These are phyloP conservation scores for Podospora appendiculata DNA, from an alignment of 495 filamentous ascomycete species.

Conservation along the genomic window DNA sequence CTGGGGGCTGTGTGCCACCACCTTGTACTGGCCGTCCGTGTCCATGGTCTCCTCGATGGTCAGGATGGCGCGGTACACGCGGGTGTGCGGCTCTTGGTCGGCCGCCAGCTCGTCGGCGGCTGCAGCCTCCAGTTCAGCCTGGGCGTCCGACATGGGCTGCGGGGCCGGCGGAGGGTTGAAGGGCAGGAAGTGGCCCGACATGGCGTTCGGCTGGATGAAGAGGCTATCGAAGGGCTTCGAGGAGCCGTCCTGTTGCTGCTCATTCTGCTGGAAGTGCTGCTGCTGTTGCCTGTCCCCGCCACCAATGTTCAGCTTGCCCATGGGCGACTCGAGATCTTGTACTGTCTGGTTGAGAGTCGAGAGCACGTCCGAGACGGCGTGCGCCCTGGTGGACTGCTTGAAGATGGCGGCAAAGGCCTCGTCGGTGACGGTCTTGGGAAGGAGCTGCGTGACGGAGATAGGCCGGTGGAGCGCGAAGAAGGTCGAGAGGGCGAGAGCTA, in stretches of 20 bases:
- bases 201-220: slow-evolving; percentile 35
- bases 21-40: slow-evolving; percentile 56
- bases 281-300: slow-evolving; percentile 11
- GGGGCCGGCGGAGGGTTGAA: slow-evolving; percentile 75
- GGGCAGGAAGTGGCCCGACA: slow-evolving; percentile 57
- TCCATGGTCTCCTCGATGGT: slow-evolving; percentile 73
- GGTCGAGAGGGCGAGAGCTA: slow-evolving; percentile 78
- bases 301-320: slow-evolving; percentile 25
- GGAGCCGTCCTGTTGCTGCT: slow-evolving; percentile 22
- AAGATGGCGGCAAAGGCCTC: slow-evolving; percentile 80
- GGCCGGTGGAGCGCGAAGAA: slow-evolving; percentile 97
- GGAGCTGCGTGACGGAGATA: slow-evolving; percentile 74
- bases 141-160: slow-evolving; percentile 42
- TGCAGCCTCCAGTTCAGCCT: slow-evolving; percentile 24
- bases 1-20: slow-evolving; percentile 43
- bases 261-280: slow-evolving; percentile 13
- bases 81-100: slow-evolving; percentile 36
- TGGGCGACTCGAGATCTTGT: slow-evolving; percentile 58
- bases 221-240: slow-evolving; percentile 38
- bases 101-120: slow-evolving; percentile 27
- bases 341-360: slow-evolving; percentile 69
- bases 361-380: slow-evolving; percentile 58
- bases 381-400: slow-evolving; percentile 35
- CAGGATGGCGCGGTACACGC: slow-evolving; percentile 70
- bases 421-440: slow-evolving; percentile 62